Evolutionary conservation across 495 filamentous ascomycete genomes (phyloP).

Genomic region (Usnea hakonensis): DNA sequence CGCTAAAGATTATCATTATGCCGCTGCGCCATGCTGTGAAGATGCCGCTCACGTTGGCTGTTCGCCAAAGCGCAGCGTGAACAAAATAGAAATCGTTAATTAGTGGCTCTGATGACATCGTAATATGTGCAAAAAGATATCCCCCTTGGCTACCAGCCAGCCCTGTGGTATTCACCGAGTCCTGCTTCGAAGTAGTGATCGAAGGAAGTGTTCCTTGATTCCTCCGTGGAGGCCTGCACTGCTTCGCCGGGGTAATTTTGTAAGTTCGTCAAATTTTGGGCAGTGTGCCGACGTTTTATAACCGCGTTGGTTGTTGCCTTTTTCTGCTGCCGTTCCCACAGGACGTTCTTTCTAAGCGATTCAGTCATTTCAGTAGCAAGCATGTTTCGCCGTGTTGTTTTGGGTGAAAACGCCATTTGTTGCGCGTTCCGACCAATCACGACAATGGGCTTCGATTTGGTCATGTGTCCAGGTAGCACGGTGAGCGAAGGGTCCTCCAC

Average conservation of each 20-base stretch:
- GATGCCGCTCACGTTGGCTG: not conserved
- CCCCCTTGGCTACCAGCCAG: slow-evolving; percentile 50
- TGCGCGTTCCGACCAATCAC: slow-evolving; percentile 66
- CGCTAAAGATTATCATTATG: not conserved
- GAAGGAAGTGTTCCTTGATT: slow-evolving; percentile 52
- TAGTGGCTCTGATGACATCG: slow-evolving; percentile 2
- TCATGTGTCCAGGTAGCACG: slow-evolving; percentile 65
- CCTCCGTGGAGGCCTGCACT: slow-evolving; percentile 35
- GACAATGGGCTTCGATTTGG: slow-evolving; percentile 80
- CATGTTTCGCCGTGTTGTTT: slow-evolving; percentile 95
- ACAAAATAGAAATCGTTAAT: slow-evolving; percentile 6
- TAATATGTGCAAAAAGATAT: not conserved
- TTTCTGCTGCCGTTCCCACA: slow-evolving; percentile 86
- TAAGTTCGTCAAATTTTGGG: slow-evolving; percentile 78
- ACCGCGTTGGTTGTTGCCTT: slow-evolving; percentile 80
- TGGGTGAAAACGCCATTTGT: slow-evolving; percentile 66
- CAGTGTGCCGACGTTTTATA: slow-evolving; percentile 83
- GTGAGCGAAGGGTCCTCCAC: slow-evolving; percentile 61
- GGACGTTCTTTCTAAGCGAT: slow-evolving; percentile 66
- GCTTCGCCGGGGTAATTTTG: slow-evolving; percentile 58
- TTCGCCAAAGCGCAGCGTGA: slow-evolving; percentile 1
- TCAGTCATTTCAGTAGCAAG: slow-evolving; percentile 85
- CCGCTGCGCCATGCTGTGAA: slow-evolving; percentile 1
- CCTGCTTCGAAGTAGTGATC: slow-evolving; percentile 60
- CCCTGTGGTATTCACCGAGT: slow-evolving; percentile 60